Evolutionary conservation across 139 green algal genomes (phyloP).

Genomic region (Raphidocelis subcapitata): DNA sequence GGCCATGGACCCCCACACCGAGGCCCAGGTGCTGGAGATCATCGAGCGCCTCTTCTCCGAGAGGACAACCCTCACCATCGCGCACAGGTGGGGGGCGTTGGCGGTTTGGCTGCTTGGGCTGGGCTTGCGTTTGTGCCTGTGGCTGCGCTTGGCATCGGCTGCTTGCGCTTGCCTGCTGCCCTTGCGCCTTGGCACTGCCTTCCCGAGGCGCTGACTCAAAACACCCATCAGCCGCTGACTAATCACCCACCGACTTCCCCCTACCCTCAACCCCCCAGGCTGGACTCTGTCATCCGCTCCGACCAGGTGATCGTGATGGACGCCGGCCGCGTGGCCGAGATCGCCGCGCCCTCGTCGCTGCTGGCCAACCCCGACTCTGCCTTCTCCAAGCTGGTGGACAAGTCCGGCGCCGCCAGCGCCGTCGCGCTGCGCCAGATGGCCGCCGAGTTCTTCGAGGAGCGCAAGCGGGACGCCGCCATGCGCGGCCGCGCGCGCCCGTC

Average conservation of each 20-base stretch:
- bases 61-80: conserved; percentile 69
- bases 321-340: conserved; percentile 62
- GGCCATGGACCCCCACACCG: conserved; percentile 71
- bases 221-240: too few relatives aligned
- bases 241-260: too few relatives aligned
- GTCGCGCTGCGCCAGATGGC: conserved; percentile 53
- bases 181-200: too few relatives aligned
- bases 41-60: conserved; percentile 50
- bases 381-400: conserved; percentile 65
- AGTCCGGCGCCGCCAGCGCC: conserved; percentile 35
- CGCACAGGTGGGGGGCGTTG: conserved; percentile 52
- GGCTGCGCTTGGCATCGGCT: too few relatives aligned
- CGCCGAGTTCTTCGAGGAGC: conserved; percentile 32
- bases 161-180: too few relatives aligned
- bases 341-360: conserved; percentile 37
- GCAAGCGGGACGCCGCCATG: not conserved
- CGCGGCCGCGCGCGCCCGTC: too few relatives aligned
- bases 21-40: conserved; percentile 66
- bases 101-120: conserved; percentile 22
- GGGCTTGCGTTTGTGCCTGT: not conserved
- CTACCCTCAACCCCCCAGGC: conserved; percentile 8
- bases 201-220: too few relatives aligned
- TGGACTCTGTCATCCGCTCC: conserved; percentile 78
- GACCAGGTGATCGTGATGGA: conserved; percentile 70
- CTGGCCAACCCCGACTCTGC: conserved; percentile 43